Conservation (phyloP, 2,329 filamentous ascomycete species). For the Cladosporium sp. region DNA sequence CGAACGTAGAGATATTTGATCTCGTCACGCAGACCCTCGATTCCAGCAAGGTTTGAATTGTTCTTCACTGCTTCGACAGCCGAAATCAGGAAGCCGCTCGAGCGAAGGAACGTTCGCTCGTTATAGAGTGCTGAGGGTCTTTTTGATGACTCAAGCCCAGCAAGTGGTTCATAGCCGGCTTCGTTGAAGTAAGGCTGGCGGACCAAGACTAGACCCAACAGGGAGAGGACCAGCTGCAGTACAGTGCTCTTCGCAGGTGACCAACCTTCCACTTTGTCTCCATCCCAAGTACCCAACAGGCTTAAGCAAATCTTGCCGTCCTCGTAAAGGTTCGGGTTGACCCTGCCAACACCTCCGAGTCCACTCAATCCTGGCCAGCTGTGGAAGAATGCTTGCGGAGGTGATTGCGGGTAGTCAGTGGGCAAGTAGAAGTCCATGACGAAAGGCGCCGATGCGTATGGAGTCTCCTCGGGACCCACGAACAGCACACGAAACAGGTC, state of each 20-base stretch:
- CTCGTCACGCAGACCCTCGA: slow-evolving; percentile 53
- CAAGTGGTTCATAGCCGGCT: slow-evolving; percentile 59
- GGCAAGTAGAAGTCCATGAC: slow-evolving; percentile 60
- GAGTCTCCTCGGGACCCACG: slow-evolving; percentile 60
- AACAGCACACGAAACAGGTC: slow-evolving; percentile 62
- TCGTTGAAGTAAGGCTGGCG: slow-evolving; percentile 66
- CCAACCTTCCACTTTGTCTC: slow-evolving; percentile 58
- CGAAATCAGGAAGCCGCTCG: slow-evolving; percentile 31
- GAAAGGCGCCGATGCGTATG: slow-evolving; percentile 63
- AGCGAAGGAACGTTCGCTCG: slow-evolving; percentile 33
- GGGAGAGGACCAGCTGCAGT: slow-evolving; percentile 48
- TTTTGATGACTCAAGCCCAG: slow-evolving; percentile 30
- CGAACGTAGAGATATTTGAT: slow-evolving; percentile 55
- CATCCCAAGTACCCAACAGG: slow-evolving; percentile 62
- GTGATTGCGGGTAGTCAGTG: slow-evolving; percentile 52
- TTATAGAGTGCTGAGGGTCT: slow-evolving; percentile 35
- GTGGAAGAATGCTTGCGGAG: slow-evolving; percentile 61
- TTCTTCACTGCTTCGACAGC: slow-evolving; percentile 45
- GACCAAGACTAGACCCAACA: slow-evolving; percentile 48
- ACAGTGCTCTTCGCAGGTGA: slow-evolving; percentile 55
- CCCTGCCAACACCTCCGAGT: slow-evolving; percentile 33
- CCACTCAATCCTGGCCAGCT: slow-evolving; percentile 50
- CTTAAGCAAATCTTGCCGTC: slow-evolving; percentile 64
- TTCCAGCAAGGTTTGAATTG: slow-evolving; percentile 23
- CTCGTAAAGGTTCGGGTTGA: slow-evolving; percentile 66